Evolutionary conservation across 1,139 yeast species (phyloP), one percentile per base, ranked within the genome.

Genomic region (Scheffersomyces illinoinensis): DNA sequence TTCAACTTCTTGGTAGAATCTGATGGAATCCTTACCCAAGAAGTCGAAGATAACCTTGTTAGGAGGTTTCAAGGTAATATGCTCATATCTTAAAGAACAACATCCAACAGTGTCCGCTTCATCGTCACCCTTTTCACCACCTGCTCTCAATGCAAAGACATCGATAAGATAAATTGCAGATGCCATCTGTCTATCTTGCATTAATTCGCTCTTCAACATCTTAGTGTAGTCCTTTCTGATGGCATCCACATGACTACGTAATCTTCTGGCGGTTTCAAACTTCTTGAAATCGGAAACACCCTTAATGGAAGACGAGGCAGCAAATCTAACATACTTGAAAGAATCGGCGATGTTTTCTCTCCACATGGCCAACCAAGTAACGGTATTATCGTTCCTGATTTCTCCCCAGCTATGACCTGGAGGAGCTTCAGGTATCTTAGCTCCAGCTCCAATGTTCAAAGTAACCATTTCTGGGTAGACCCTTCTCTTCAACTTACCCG

Each of bases 41-140:
- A 93, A 93, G 73, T 93, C 98, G 76, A 93, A 93, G n/a, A 90
- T 84, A 19, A 93, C 98, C 18, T 83, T 89, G 66, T 87, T 87
- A 12, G 98, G 98, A 1, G 97, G 97, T 66, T 85, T 86, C 61
- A 93, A 79, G 1, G 96, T 89, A 53, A 93, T 85, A 73, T 93
- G 98, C 71, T 93, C 98, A 68, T 79, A 93, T 67, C 98, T 79
- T 64, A 93, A 82, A 0, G 98, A 93, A 76, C 98, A 93, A 76
- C 99, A 93, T 53, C 99, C 99, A 53, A 93, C 99, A 1, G 99
- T 93, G 72, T 95, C 99, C 2, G 98, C 98, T 71, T 93, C 98
- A 68, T 95, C 98, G 10, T 93, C 98, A 19, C 96, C 91, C 73
- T 93, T 93, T 75, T 95, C 98, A 67, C 98, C 98, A 71, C 98